Evolutionary conservation across 192 early-diverging fungal species (phyloP), one percentile per base, ranked within the genome.

Genomic region (Pecoramyces ruminantium): DNA sequence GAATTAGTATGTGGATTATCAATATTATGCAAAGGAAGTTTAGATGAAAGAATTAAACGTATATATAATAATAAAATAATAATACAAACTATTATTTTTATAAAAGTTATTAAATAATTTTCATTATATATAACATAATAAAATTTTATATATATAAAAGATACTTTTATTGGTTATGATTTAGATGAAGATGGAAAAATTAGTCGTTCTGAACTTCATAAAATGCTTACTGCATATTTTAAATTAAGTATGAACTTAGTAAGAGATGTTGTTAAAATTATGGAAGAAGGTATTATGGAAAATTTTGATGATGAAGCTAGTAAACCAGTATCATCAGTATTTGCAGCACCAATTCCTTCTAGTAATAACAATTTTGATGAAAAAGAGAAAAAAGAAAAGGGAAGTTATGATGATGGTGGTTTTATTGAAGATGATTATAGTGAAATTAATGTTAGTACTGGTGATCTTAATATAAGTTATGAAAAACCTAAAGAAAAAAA

Each of bases 161-260:
- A 89, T 77, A 92, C 95, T 13, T 97, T 97, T 86, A 88, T 94
- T 40, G 95, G 96, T 11, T 98, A 97, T 82, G 97, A 98, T 83
- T 81, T 97, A 16, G 92, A 97, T 83, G 90, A 88, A 38, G 96
- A 97, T 85, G 95, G 95, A 1, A 87, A 84, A 29, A 93, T 97
- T 67, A 92, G 94, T 21, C 87, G 92, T 29, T 89, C 93, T n/a
- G 96, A 98, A 79, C 86, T 99, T 17, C 92, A 93, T 67, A 85
- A 86, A 28, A 96, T 98, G 90, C 93, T 97, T 84, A 96, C 95
- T 83, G 93, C 97, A 9, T 98, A 97, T 81, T 93, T 96, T 78
- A 91, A 95, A 82, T 86, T 96, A 0, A 94, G 93, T 4, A 96
- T 94, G 90, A 93, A 95, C 79, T 88, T 97, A 29, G 94, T 98